Evolutionary conservation across 2,329 filamentous ascomycete genomes (phyloP).

Genomic region (Cadophora malorum): DNA sequence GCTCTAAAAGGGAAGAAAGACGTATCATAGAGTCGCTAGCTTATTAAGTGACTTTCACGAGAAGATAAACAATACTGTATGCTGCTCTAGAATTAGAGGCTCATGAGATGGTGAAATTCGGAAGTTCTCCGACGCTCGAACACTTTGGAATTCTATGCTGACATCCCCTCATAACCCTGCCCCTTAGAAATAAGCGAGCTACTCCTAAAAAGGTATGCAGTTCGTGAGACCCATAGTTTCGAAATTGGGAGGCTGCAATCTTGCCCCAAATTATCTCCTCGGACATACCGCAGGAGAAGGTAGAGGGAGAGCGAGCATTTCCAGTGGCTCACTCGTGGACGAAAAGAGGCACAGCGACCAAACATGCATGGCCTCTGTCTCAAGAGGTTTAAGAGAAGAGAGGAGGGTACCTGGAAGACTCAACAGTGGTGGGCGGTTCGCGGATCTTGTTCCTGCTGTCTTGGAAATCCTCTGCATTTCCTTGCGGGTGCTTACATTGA

Average conservation of each 20-base stretch:
- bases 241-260: not conserved
- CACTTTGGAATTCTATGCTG: not conserved
- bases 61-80: too few species aligned
- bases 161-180: not conserved
- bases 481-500: not conserved
- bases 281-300: not conserved
- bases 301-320: not conserved
- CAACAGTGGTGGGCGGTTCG: not conserved
- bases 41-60: too few species aligned
- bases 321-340: not conserved
- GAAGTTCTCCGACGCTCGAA: not conserved
- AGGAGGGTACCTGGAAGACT: not conserved
- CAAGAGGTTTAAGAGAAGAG: not conserved
- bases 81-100: not conserved
- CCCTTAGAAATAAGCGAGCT: not conserved
- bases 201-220: slow-evolving; percentile 11
- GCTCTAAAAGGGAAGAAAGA: not conserved
- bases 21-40: too few species aligned
- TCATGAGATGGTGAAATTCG: not conserved
- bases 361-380: not conserved
- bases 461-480: not conserved
- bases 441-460: not conserved
- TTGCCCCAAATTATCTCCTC: not conserved
- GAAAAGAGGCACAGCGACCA: not conserved
- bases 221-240: not conserved